Percentiles rank a stretch among this genome's conserved stretches.
These are phyloP conservation scores for Roridomyces roridus DNA, from an alignment of 768 basidiomycete genomes.

Conservation along the genomic window DNA sequence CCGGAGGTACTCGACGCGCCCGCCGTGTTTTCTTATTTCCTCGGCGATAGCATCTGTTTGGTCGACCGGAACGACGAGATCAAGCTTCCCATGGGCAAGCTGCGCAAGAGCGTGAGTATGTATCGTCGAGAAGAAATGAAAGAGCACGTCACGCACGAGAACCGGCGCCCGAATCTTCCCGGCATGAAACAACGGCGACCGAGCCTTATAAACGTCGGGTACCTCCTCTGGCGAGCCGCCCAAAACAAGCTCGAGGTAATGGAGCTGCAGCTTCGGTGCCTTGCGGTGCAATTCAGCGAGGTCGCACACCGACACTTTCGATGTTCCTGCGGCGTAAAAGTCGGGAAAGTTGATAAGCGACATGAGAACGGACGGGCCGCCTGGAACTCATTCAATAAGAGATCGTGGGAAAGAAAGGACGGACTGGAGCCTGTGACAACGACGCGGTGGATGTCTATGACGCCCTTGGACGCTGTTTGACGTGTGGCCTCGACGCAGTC, in stretches of 20 bases:
- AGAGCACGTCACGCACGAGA: neutral
- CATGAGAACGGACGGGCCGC: slow-evolving; percentile 12
- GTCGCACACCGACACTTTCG: slow-evolving; percentile 7
- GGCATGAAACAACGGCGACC: slow-evolving; percentile 10
- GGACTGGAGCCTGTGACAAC: slow-evolving; percentile 2
- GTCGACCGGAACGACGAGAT: neutral
- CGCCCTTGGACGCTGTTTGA: neutral
- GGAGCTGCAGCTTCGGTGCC: slow-evolving; percentile 9
- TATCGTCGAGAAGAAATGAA: neutral
- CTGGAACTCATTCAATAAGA: neutral
- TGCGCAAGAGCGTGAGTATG: neutral
- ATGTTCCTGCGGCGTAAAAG: slow-evolving; percentile 6
- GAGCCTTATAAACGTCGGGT: slow-evolving; percentile 7
- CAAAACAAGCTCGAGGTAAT: neutral
- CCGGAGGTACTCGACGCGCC: slow-evolving; percentile 5
- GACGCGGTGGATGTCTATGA: slow-evolving; percentile 5
- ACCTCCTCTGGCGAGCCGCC: slow-evolving; percentile 10
- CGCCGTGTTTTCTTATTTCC: neutral
- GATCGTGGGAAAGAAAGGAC: neutral
- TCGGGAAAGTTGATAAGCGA: slow-evolving; percentile 14
- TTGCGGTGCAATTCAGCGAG: slow-evolving; percentile 4
- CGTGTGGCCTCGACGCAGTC: slow-evolving; percentile 10
- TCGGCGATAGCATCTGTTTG: slow-evolving; percentile 8
- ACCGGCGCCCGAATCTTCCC: slow-evolving; percentile 2
- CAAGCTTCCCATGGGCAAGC: slow-evolving; percentile 4